phyloP scores from a whole-genome alignment of 176 grass and related monocot species.

The Phoenix roebelenii region DNA sequence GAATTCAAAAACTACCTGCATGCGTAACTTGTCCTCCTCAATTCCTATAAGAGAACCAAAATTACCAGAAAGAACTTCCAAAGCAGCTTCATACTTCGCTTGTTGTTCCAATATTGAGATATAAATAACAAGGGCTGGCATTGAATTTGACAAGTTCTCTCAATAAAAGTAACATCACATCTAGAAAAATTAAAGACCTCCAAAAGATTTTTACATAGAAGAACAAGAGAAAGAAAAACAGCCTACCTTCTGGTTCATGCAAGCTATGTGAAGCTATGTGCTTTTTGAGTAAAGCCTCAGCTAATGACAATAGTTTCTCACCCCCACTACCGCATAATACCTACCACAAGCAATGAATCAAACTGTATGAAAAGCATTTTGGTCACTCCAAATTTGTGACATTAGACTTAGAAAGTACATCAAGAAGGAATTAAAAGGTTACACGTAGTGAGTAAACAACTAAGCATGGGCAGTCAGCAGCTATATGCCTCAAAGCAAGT shows the following conservation, averaged over 20 bases:
- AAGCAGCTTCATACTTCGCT: conserved; percentile 69
- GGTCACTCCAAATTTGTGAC: neutral
- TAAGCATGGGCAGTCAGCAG: no score
- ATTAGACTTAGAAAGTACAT: no score
- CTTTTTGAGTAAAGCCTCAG: conserved; percentile 83
- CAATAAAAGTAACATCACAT: conserved; percentile 11
- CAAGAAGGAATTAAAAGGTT: no score
- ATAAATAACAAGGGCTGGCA: conserved; percentile 68
- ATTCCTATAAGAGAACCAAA: conserved; percentile 83
- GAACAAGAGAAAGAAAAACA: neutral
- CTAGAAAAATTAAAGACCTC: neutral
- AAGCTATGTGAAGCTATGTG: conserved; percentile 79
- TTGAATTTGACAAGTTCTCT: conserved; percentile 19
- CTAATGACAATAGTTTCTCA: conserved; percentile 62
- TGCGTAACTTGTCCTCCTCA: conserved; percentile 77
- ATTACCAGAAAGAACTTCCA: conserved; percentile 88
- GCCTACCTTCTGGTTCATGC: conserved; percentile 78
- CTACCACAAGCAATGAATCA: conserved; percentile 28
- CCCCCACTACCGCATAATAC: conserved; percentile 53
- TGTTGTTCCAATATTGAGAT: conserved; percentile 96
- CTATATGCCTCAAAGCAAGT: no score
- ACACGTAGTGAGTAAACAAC: no score
- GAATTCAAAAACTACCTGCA: conserved; percentile 49
- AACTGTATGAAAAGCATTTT: neutral
- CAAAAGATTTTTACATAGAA: neutral